Percentiles rank a stretch among this genome's conserved stretches.
Conservation (phyloP, 1,284 basidiomycete genomes). For the Tilletia walkeri region DNA sequence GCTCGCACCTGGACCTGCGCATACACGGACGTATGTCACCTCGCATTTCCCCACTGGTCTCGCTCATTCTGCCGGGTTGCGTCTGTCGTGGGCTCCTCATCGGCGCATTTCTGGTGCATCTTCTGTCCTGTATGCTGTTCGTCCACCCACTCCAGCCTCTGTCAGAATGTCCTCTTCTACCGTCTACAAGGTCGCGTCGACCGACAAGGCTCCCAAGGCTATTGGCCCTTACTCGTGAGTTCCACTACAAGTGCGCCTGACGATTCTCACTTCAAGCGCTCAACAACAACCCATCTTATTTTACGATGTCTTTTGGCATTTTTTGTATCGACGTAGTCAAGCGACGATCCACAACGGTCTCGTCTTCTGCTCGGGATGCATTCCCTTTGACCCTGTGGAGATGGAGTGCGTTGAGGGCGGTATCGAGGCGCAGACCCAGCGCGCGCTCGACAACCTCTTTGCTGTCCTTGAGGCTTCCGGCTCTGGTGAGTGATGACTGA, state of each 20-base stretch:
- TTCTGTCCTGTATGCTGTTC: no score
- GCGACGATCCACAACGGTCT: slow-evolving; percentile 75
- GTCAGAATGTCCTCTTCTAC: slow-evolving; percentile 17
- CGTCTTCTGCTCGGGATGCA: slow-evolving; percentile 84
- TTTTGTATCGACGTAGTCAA: slow-evolving; percentile 60
- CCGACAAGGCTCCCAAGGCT: slow-evolving; percentile 49
- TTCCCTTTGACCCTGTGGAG: slow-evolving; percentile 75
- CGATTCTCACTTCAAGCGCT: not conserved
- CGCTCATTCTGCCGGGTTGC: no score
- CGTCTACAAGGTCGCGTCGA: slow-evolving; percentile 49
- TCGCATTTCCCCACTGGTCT: no score
- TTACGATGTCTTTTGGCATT: no score
- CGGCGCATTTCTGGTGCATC: no score
- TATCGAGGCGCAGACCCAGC: slow-evolving; percentile 77
- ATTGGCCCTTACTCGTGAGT: slow-evolving; percentile 51
- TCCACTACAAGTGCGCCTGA: not conserved
- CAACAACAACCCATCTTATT: no score
- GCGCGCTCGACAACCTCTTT: slow-evolving; percentile 81
- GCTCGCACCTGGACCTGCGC: no score
- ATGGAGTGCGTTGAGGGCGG: slow-evolving; percentile 73
- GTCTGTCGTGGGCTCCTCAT: no score
- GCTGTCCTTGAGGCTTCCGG: slow-evolving; percentile 80
- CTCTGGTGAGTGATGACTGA: slow-evolving; percentile 15
- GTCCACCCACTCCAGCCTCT: not conserved
- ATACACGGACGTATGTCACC: no score